Base-by-base conservation (phyloP, 1,284 basidiomycete genomes). In the Singerocomus inundabilis region DNA sequence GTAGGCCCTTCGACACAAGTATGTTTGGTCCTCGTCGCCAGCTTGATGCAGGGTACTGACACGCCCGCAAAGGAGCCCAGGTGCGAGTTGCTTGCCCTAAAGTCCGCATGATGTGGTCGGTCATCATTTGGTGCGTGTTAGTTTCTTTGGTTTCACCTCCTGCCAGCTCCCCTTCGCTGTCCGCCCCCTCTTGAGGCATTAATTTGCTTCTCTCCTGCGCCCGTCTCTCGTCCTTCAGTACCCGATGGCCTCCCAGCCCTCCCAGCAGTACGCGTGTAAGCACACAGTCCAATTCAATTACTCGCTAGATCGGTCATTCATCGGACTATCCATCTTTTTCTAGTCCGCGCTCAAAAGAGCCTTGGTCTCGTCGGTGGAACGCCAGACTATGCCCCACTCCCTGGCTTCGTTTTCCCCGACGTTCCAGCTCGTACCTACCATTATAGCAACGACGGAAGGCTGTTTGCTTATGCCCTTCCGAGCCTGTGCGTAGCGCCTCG, bases 321-420 rank as follows among this genome's bases (percentile, higher is more conserved):
- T 52, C 42, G 53, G 2, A 49, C 32, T 31, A 25, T n/a, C 35
- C 46, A 28, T 33, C 45, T 49, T 32, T 24, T 42, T 45, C 16
- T 32, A 93, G 92, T 85, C 77, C 91, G 95, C 69, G 90, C 95
- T 44, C 93, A 96, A 81, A 98, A 97, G 82, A 81, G 82, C 50
- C 76, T 95, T 53, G 92, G 91, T 56, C 81, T 98, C 63, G 84
- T 93, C 64, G 81, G 85, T 55, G 91, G 89, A 36, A 78, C 84
- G 15, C 93, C 95, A 45, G 78, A 82, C 57, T 98, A 93, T 70
- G 69, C 76, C 25, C 71, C 84, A 21, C 72, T 90, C 35, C 71
- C 80, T 50, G 83, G 80, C 47, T 90, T 96, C 61, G 72, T 77
- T 51, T 73, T 72, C 44, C 87, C 87, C 52, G 83, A 90, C 55